Evolutionary conservation across 129 eudicot species (phyloP).

Genomic region (Dittrichia graveolens): DNA sequence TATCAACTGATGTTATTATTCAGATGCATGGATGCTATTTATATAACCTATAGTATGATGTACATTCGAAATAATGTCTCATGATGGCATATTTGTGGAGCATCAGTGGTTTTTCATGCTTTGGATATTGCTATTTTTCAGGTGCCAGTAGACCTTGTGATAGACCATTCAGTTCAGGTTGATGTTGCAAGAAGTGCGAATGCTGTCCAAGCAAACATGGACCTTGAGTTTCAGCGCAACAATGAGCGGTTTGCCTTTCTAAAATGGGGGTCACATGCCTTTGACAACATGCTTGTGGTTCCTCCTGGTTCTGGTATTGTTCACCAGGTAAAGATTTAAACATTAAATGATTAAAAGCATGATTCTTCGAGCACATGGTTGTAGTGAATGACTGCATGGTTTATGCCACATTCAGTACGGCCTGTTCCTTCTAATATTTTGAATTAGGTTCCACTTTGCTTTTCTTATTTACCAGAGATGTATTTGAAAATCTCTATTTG

Average conservation of each 20-base stretch:
- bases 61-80: neutral
- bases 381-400: no score
- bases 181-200: constrained; percentile 92
- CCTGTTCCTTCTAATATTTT: neutral
- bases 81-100: neutral
- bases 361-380: neutral
- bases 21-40: neutral
- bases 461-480: neutral
- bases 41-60: constrained; percentile 6
- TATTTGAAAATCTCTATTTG: constrained; percentile 4
- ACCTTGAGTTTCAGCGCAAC: constrained; percentile 88
- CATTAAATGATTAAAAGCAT: constrained; percentile 7
- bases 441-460: neutral
- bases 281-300: constrained; percentile 97
- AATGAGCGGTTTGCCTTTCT: constrained; percentile 90
- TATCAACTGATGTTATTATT: neutral
- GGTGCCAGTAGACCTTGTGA: constrained; percentile 99
- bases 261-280: constrained; percentile 98
- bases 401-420: no score
- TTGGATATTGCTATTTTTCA: constrained; percentile 27
- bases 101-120: no score
- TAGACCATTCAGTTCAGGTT: constrained; percentile 99
- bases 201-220: constrained; percentile 95
- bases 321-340: constrained; percentile 76
- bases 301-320: constrained; percentile 99